Evolutionary conservation across 2,329 filamentous ascomycete genomes (phyloP), one percentile per base, ranked within the genome.

Genomic region (Phoma herbarum): DNA sequence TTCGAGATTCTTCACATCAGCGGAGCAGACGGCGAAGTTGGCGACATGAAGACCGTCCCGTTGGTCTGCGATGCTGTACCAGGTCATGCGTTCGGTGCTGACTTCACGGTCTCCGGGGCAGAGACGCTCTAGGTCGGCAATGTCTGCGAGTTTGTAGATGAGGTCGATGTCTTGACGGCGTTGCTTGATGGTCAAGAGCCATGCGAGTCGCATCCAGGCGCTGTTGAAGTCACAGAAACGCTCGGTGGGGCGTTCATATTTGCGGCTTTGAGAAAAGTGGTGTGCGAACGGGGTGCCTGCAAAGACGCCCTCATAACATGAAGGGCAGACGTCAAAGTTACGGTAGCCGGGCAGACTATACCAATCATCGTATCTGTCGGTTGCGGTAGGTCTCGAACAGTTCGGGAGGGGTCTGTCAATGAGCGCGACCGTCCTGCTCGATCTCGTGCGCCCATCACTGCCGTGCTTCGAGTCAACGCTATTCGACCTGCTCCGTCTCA

Each of bases 141-240:
- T 84, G 10, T 85, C 83, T 5, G 89, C 88, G 31, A 97, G 82
- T 35, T 85, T 84, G 58, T 89, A 86, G 28, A 97, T 82, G 5
- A 96, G 78, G 12, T 85, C 84, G 39, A 95, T 79, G 63, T 92
- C 87, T 3, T 84, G 81, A 18, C 85, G 81, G 12, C 86, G 79
- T 64, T 91, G 86, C 75, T 93, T 92, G 51, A 90, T 80, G 2
- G 88, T 93, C 62, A 96, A 83, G 3, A 93, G 83, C 87, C 90
- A 96, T 0, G 93, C 93, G 37, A 97, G 87, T 26, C 91, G 88
- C 68, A 92, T 89, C 92, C 93, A 97, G 0, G 89, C 86, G 12
- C 86, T 84, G 28, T 91, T 91, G 76, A 97, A 92, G 63, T 93
- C 89, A 78, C 94, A 98, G 44, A 84, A 82, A 8, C 91, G 83